Percentiles rank a stretch among this genome's conserved stretches.
Conservation (phyloP, 192 early-diverging fungal genomes). For the Funneliformis geosporum region DNA sequence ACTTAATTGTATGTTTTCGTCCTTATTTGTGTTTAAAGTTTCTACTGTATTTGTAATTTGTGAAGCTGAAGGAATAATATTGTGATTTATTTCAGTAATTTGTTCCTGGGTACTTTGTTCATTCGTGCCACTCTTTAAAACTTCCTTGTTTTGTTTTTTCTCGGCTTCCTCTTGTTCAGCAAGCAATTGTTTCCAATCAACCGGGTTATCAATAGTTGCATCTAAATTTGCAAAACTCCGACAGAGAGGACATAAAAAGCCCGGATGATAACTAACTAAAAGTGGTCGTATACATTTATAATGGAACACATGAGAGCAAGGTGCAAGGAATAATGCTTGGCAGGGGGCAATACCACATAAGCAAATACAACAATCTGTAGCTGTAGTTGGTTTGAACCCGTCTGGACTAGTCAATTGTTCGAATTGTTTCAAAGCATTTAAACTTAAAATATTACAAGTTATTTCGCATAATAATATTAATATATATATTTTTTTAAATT, state of each 20-base stretch:
- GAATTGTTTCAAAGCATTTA: conserved; percentile 50
- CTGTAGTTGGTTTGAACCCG: conserved; percentile 42
- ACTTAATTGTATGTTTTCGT: conserved; percentile 23
- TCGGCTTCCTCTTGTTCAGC: conserved; percentile 53
- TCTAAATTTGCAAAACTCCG: conserved; percentile 91
- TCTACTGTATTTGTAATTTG: conserved; percentile 21
- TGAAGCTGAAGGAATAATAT: conserved; percentile 22
- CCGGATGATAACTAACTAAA: conserved; percentile 64
- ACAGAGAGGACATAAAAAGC: conserved; percentile 89
- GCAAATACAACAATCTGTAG: conserved; percentile 87
- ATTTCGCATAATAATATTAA: conserved; percentile 2
- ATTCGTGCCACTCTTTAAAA: neutral
- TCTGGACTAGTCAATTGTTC: conserved; percentile 53
- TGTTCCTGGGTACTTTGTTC: neutral
- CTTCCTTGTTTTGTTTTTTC: conserved; percentile 10
- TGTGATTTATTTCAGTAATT: neutral
- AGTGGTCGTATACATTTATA: conserved; percentile 90
- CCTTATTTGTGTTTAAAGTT: conserved; percentile 25
- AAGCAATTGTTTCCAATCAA: conserved; percentile 37
- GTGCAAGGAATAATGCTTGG: conserved; percentile 90
- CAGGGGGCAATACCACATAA: conserved; percentile 81
- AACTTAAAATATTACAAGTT: conserved; percentile 24
- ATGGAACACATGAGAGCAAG: conserved; percentile 92
- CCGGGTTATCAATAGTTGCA: conserved; percentile 59
- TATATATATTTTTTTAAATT: neutral